A percentile compares a stretch with the other conserved stretches of the same genome.
These are phyloP conservation scores for Cercospora sp. DNA, from an alignment of 2,329 filamentous ascomycete species.

Conservation along the genomic window DNA sequence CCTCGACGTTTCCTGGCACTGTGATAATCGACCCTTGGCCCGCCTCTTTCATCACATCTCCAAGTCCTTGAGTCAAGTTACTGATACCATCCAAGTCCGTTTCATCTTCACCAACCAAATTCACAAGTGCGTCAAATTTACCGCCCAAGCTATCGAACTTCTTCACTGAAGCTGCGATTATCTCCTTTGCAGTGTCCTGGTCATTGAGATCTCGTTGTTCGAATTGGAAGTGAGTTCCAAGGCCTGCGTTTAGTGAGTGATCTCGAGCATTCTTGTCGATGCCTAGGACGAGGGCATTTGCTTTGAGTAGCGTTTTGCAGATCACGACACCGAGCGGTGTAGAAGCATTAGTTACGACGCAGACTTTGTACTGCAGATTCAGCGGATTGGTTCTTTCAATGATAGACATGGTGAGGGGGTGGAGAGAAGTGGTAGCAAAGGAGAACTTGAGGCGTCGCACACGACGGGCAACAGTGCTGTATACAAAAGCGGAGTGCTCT, in stretches of 20 bases:
- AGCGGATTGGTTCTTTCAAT: constrained; percentile 23
- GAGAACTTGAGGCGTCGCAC: neutral
- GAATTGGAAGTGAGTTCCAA: constrained; percentile 31
- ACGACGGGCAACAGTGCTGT: neutral
- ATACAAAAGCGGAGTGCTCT: neutral
- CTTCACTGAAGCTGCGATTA: constrained; percentile 22
- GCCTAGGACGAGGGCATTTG: constrained; percentile 30
- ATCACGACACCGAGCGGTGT: constrained; percentile 25
- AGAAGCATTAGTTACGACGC: constrained; percentile 27
- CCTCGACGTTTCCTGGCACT: constrained; percentile 14
- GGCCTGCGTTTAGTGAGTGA: constrained; percentile 24
- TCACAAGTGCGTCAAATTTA: constrained; percentile 25
- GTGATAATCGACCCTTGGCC: constrained; percentile 23
- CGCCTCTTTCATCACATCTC: constrained; percentile 19
- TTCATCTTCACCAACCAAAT: constrained; percentile 13
- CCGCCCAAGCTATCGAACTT: constrained; percentile 24
- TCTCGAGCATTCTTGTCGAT: constrained; percentile 25
- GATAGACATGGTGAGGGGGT: constrained; percentile 26
- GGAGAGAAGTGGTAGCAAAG: neutral
- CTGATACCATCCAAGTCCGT: constrained; percentile 6
- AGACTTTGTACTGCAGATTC: constrained; percentile 29
- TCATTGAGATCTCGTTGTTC: constrained; percentile 19
- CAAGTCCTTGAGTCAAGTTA: constrained; percentile 11
- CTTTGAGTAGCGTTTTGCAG: constrained; percentile 31
- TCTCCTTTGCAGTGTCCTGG: constrained; percentile 4